phyloP scores from a whole-genome alignment of 495 filamentous ascomycete genomes.

The Chaetomium cochliodes region DNA sequence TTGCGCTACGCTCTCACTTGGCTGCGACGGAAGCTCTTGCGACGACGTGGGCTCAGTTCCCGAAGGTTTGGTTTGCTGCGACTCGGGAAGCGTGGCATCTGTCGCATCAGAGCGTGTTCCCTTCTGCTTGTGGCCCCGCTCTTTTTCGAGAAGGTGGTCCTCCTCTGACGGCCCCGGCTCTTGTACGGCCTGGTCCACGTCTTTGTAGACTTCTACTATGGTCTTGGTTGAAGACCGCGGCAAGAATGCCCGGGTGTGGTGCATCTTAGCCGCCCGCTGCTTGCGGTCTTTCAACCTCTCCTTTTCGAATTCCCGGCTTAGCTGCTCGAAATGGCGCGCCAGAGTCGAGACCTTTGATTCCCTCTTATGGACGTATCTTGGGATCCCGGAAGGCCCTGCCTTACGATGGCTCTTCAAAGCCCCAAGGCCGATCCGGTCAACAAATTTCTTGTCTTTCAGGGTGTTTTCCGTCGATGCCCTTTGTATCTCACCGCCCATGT shows the following conservation, averaged over 20 bases:
- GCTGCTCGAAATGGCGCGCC: conserved; percentile 92
- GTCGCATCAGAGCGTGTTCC: conserved; percentile 26
- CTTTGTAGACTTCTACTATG: conserved; percentile 91
- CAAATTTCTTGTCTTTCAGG: conserved; percentile 68
- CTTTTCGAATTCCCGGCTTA: conserved; percentile 95
- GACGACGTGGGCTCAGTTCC: conserved; percentile 28
- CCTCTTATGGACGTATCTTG: conserved; percentile 71
- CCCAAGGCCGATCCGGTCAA: conserved; percentile 61
- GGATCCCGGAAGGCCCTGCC: conserved; percentile 73
- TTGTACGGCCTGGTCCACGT: conserved; percentile 87
- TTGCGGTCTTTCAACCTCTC: conserved; percentile 83
- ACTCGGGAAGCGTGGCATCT: conserved; percentile 34
- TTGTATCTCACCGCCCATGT: conserved; percentile 32
- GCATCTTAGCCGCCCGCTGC: conserved; percentile 75
- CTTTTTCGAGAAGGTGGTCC: conserved; percentile 37
- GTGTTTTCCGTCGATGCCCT: conserved; percentile 33
- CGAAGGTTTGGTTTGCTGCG: conserved; percentile 31
- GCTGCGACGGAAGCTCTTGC: conserved; percentile 26
- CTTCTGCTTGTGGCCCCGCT: conserved; percentile 25
- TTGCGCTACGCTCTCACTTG: conserved; percentile 46
- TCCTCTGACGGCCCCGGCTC: conserved; percentile 77
- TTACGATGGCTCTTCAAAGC: conserved; percentile 62
- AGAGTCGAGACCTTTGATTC: conserved; percentile 79
- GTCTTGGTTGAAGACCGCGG: conserved; percentile 91
- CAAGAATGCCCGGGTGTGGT: conserved; percentile 72